phyloP scores from a whole-genome alignment of 2,329 filamentous ascomycete species.

The Talaromyces sp. region DNA sequence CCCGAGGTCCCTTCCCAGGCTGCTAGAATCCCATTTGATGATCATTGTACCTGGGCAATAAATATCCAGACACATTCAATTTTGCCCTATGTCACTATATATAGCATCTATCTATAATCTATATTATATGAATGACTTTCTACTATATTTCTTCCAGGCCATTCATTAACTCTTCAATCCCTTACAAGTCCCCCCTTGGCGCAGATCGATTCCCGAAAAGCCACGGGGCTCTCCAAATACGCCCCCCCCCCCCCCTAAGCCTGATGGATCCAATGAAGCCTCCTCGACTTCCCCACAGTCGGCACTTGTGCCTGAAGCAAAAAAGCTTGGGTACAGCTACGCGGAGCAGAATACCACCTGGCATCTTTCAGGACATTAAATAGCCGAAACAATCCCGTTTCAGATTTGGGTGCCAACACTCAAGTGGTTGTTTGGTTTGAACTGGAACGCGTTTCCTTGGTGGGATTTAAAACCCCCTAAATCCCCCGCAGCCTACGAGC shows the following conservation, averaged over 20 bases:
- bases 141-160: too few species aligned
- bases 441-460: neutral
- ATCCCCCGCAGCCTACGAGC: conserved; percentile 1
- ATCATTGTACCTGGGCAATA: too few species aligned
- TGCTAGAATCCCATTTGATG: too few species aligned
- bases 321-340: neutral
- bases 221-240: neutral
- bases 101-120: too few species aligned
- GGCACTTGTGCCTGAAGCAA: neutral
- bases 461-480: neutral
- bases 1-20: too few species aligned
- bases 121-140: too few species aligned
- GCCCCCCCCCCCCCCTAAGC: neutral
- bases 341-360: neutral
- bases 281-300: neutral
- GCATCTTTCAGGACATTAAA: neutral
- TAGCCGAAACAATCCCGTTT: neutral
- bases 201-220: conserved; percentile 6
- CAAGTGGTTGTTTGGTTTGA: neutral
- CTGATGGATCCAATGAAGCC: neutral
- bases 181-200: neutral
- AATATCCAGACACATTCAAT: too few species aligned
- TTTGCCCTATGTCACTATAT: too few species aligned
- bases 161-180: neutral
- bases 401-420: neutral